These are phyloP conservation scores for Leccinum cinnamomeum DNA, from an alignment of 1,284 basidiomycete genomes.

Conservation along the genomic window DNA sequence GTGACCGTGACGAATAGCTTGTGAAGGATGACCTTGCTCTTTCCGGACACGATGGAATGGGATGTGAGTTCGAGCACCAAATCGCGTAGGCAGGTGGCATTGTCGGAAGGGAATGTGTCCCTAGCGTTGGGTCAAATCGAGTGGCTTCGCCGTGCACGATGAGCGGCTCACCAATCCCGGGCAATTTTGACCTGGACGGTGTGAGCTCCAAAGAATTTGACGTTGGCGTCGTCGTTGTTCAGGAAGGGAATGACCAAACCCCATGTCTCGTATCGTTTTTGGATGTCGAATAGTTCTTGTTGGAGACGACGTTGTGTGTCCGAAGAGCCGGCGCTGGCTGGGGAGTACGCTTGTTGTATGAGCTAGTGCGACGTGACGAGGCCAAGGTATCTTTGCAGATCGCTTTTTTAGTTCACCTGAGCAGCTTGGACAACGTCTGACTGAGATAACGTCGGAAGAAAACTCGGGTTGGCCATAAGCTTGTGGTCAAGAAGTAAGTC, in stretches of 20 bases:
- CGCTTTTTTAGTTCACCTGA: slow-evolving; percentile 25
- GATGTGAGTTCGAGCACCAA: slow-evolving; percentile 64
- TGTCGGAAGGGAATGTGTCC: slow-evolving; percentile 59
- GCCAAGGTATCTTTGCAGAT: neutral
- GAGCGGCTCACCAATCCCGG: slow-evolving; percentile 71
- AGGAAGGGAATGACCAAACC: slow-evolving; percentile 74
- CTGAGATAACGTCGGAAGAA: slow-evolving; percentile 32
- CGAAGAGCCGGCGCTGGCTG: slow-evolving; percentile 47
- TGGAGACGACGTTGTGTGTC: slow-evolving; percentile 64
- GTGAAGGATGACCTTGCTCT: slow-evolving; percentile 70
- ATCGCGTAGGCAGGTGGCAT: slow-evolving; percentile 54
- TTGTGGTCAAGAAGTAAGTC: no score
- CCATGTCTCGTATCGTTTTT: slow-evolving; percentile 74
- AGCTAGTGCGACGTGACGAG: slow-evolving; percentile 38
- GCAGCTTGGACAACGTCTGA: slow-evolving; percentile 35
- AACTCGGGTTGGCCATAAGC: slow-evolving; percentile 25
- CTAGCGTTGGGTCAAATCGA: slow-evolving; percentile 38
- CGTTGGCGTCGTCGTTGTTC: slow-evolving; percentile 69
- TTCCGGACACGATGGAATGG: slow-evolving; percentile 52
- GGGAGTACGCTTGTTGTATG: slow-evolving; percentile 63
- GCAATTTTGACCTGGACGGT: slow-evolving; percentile 90
- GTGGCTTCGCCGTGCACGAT: neutral
- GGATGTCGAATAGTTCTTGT: slow-evolving; percentile 71
- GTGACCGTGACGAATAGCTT: slow-evolving; percentile 81
- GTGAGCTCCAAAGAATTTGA: slow-evolving; percentile 91